phyloP scores from a whole-genome alignment of 495 filamentous ascomycete species.

The Saxophila tyrrhenica region DNA sequence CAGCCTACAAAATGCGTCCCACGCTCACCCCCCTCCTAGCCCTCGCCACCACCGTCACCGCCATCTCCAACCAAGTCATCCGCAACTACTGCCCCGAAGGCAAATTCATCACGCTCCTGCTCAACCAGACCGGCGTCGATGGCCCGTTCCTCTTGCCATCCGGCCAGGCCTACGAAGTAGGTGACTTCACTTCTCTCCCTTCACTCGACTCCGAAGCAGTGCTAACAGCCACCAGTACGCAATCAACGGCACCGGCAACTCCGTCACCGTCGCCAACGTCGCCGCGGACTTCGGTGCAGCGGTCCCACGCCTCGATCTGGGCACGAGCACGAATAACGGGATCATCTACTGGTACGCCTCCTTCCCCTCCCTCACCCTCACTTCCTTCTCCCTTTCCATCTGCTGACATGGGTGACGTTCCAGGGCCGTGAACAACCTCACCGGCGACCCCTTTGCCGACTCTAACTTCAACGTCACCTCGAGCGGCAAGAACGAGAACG shows the following conservation, averaged over 20 bases:
- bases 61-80: slow-evolving; percentile 1
- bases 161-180: slow-evolving; percentile 2
- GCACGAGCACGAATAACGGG: neutral
- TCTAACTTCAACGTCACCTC: slow-evolving; percentile 7
- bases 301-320: slow-evolving; percentile 2
- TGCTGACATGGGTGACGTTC: neutral
- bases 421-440: slow-evolving; percentile 6
- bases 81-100: slow-evolving; percentile 6
- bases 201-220: too few species aligned
- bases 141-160: slow-evolving; percentile 1
- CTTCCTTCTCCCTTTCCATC: neutral
- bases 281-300: neutral
- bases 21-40: neutral
- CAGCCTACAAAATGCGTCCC: neutral
- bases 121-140: neutral
- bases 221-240: too few species aligned
- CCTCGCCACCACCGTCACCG: neutral
- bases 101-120: slow-evolving; percentile 4
- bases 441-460: slow-evolving; percentile 8
- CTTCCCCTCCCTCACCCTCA: neutral
- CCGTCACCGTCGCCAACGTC: slow-evolving; percentile 4
- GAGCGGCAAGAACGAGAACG: slow-evolving; percentile 1
- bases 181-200: too few species aligned
- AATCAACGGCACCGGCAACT: slow-evolving; percentile 13
- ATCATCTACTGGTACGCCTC: slow-evolving; percentile 11